phyloP scores from a whole-genome alignment of 805 yeast genomes.

The Zygosaccharomyces pseudorouxii region DNA sequence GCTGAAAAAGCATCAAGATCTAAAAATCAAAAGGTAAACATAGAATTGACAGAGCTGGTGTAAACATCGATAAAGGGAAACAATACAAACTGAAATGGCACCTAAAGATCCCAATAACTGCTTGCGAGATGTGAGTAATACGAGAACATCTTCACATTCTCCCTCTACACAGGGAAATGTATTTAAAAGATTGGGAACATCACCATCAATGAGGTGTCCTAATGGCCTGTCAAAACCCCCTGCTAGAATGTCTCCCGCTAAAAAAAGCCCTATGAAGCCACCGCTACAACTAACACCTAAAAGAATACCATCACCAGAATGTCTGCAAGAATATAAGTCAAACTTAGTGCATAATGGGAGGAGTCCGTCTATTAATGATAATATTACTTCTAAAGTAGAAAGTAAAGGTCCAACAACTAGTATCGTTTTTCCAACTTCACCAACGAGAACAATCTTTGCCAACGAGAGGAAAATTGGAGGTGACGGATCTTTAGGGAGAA shows the following conservation, averaged over 20 bases:
- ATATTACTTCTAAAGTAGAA: conserved; percentile 9
- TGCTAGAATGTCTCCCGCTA: conserved; percentile 19
- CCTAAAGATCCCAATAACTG: conserved; percentile 5
- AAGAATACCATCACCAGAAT: conserved; percentile 25
- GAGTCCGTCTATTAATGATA: conserved; percentile 17
- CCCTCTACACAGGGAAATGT: conserved; percentile 16
- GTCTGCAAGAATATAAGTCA: conserved; percentile 15
- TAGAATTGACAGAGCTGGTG: not conserved
- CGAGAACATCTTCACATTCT: conserved; percentile 3
- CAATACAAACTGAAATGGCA: not conserved
- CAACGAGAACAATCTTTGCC: conserved; percentile 27
- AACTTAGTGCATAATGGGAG: conserved; percentile 31
- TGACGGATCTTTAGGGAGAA: conserved; percentile 29
- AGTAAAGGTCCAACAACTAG: conserved; percentile 20
- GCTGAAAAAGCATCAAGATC: not conserved
- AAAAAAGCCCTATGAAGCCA: conserved; percentile 10
- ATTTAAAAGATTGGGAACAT: conserved; percentile 24
- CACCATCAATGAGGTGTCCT: conserved; percentile 23
- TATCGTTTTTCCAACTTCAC: conserved; percentile 29
- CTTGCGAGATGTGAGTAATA: conserved; percentile 9
- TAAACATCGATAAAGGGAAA: not conserved
- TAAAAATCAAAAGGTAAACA: not conserved
- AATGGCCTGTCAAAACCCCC: conserved; percentile 24
- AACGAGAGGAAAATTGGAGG: conserved; percentile 32
- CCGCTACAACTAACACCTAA: conserved; percentile 31